Base-by-base conservation (phyloP, 768 basidiomycete genomes). In the Mycena sanguinolenta region DNA sequence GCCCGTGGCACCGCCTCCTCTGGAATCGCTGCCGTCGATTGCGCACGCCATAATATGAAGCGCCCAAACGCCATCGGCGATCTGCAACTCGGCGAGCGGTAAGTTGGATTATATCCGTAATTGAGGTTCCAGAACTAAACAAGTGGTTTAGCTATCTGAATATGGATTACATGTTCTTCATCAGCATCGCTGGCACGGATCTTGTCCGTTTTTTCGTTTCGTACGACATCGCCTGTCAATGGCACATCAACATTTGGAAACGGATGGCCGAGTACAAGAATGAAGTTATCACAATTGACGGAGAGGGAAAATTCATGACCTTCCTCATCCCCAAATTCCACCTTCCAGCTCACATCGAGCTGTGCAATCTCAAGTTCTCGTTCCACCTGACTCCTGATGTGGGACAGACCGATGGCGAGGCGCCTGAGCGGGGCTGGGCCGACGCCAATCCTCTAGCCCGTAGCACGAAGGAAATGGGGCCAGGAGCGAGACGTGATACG, bases 381-480 rank as follows among this genome's bases (percentile, higher is more conserved):
- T 75, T 81, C 53, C 77, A 79, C 52, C 71, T 69, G 38, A 74
- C 66, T 23, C 68, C 58, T 27, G 28, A 75, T 21, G 83, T 83
- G 52, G 84, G 82, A 23, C 80, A 83, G 23, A 76, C 83, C 9
- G 75, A 78, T 2, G 81, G 77, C 0, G 84, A 86, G 62, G 73
- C 74, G 0, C 66, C 75, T 0, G 74, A 79, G 39, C 80, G 83
- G 21, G 82, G 82, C 0, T 79, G 76, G 73, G 62, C 74, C 0
- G 78, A 73, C 1, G 66, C 77, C 5, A 83, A 85, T 63, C 67
- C 73, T 0, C 64, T 78, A 0, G 80, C 81, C 4, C 60, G 72
- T 0, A 83, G 82, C 54, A 84, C 81, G 0, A 70, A 73, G 19
- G 82, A 84, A 42, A 84, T 84, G 83, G 81, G 80, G 4, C 74